Evolutionary conservation across 1,284 basidiomycete species (phyloP), one percentile per base, ranked within the genome.

Genomic region (Mycena citricolor): DNA sequence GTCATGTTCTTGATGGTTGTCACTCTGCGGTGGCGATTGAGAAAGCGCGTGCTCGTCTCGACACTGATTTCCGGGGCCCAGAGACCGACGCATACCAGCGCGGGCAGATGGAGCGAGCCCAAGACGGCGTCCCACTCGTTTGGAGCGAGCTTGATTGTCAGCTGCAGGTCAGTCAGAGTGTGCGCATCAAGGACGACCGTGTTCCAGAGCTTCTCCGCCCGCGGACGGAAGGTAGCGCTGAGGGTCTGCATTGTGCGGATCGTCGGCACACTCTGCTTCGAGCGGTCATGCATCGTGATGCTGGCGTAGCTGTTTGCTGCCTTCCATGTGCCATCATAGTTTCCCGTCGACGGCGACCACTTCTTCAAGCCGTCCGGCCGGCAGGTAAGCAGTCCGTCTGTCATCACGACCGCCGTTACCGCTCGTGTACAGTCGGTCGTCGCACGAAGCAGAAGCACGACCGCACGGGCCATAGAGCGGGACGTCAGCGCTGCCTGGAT

Each of bases 41-140:
- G 34, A 25, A 47, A 47, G 13, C 26, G 32, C 22, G 44, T 28
- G 19, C 38, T 36, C 22, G 39, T 37, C 6, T 26, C 39, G 19
- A 37, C 39, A 31, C 32, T 32, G 33, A 47, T 47, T 5, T 39
- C 28, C 29, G 36, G 30, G 8, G 44, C 44, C 44, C 44, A 47
- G n/a, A 47, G 21, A 6, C 44, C 42, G 3, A 49, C 43, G 32
- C 30, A 34, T 20, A 28, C 28, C 5, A 49, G 43, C 19, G 26
- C 28, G 13, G 47, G 47, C 16, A 49, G 47, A 8, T 33, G 10
- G 14, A 44, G 32, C 10, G 19, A 41, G n/a, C 16, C 47, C 7
- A 49, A 35, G 21, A 49, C 39, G 7, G 43, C 47, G 21, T 26
- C 22, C 47, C 47, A 49, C 23, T 41, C 47, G n/a, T 33, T 28